Percentiles rank a stretch among this genome's conserved stretches.
Evolutionary conservation across 1,284 basidiomycete species (phyloP).

Genomic region (Heimioporus retisporus): DNA sequence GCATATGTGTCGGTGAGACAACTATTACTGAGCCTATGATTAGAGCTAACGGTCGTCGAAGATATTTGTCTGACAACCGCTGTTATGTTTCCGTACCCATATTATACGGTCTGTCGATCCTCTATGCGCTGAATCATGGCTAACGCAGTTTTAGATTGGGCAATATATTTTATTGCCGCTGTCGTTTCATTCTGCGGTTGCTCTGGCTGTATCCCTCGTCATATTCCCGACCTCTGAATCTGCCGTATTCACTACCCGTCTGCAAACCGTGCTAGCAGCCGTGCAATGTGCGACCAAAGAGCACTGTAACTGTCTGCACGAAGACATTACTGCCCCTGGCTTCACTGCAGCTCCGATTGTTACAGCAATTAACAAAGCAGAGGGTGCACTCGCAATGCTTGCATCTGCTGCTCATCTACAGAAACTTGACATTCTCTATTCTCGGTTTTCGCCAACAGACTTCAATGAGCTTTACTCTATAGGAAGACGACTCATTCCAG

Average conservation of each 20-base stretch:
- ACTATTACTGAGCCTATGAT: neutral
- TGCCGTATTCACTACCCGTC: conserved; percentile 65
- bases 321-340: conserved; percentile 54
- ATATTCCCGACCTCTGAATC: conserved; percentile 80
- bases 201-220: conserved; percentile 61
- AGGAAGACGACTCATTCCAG: conserved; percentile 61
- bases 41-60: too few relatives aligned
- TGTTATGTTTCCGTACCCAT: conserved; percentile 73
- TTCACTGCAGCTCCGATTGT: conserved; percentile 56
- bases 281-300: conserved; percentile 58
- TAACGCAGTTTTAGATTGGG: conserved; percentile 52
- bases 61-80: conserved; percentile 72
- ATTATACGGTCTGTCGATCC: conserved; percentile 56
- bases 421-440: conserved; percentile 71
- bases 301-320: conserved; percentile 60
- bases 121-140: neutral
- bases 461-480: conserved; percentile 64
- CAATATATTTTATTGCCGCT: conserved; percentile 68
- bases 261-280: conserved; percentile 64
- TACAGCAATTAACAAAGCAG: conserved; percentile 57
- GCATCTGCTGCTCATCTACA: conserved; percentile 67
- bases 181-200: conserved; percentile 68
- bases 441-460: conserved; percentile 71
- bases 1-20: conserved; percentile 61
- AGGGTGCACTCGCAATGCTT: conserved; percentile 65